Base-by-base conservation (phyloP, 176 grass and related monocot species). In the Carex parvula region DNA sequence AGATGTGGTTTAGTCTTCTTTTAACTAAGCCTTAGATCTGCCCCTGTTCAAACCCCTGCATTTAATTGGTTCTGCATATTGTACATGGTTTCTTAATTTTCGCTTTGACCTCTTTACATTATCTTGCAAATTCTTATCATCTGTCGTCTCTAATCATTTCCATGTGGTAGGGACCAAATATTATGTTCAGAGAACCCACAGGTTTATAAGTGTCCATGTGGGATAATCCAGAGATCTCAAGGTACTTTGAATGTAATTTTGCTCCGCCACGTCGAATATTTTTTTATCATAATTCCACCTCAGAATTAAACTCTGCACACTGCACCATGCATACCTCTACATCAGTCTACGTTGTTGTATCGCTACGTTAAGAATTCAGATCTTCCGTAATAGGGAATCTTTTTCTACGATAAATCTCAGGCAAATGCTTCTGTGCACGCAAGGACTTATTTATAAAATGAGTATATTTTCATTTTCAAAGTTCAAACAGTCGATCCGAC, bases 11-110 rank as follows among this genome's bases (percentile, higher is more conserved):
- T 24, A 24, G 22, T 24, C 22, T 24, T 24, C 22, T 24, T 24
- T n/a, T 24, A 0, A 24, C 0, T 24, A 24, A 24, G 22, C 22
- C 26, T 26, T 26, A 26, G 26, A 26, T 26, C 26, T 0, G 26
- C 0, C 22, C 22, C 22, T 24, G 0, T 5, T 48, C 0, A 73
- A 73, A n/a, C 41, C 42, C 20, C 70, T 74, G 70, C 20, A 26
- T 74, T 72, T 54, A 50, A 52, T 46, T 53, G n/a, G 44, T 74
- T 74, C 42, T 74, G 70, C 11, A 75, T 54, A 29, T 54, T 32
- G 73, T 57, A 78, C 73, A 57, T 78, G 50, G 6, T 56, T 76
- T 55, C 22, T 55, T 16, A 16, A 78, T 17, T 78, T 57, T 78
- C 22, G 2, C 20, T 11, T n/a, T 56, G 30, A 57, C 24, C 14